Conservation (phyloP, 148 eudicot genomes). For the Suaeda aralocaspica region DNA sequence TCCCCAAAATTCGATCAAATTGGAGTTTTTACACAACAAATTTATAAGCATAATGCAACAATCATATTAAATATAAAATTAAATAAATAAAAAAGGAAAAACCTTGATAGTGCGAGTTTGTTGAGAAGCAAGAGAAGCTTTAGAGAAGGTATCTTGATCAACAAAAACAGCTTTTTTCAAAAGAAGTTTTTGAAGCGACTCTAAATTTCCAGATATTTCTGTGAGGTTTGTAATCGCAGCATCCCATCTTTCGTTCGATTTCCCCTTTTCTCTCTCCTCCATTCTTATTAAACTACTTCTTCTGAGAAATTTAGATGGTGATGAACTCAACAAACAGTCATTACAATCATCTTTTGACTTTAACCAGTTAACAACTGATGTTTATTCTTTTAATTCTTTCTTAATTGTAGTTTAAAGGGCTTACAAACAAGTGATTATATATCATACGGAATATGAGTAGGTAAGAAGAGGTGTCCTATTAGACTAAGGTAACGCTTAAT, state of each 20-base stretch:
- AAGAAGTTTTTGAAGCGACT: conserved; percentile 71
- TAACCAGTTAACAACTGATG: too few relatives aligned
- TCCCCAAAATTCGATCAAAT: neutral
- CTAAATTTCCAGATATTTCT: conserved; percentile 67
- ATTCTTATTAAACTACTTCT: conserved; percentile 12
- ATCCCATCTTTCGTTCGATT: conserved; percentile 74
- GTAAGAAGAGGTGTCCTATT: too few relatives aligned
- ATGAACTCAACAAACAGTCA: conserved; percentile 12
- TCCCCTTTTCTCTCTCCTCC: conserved; percentile 42
- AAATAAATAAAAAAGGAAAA: neutral
- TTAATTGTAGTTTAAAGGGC: too few relatives aligned
- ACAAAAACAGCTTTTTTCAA: conserved; percentile 78
- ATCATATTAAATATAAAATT: neutral
- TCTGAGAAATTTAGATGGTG: conserved; percentile 3
- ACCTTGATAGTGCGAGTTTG: conserved; percentile 96
- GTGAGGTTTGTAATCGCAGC: conserved; percentile 67
- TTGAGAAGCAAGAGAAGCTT: conserved; percentile 73
- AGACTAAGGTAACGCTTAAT: too few relatives aligned
- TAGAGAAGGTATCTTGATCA: conserved; percentile 69
- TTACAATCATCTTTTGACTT: neutral
- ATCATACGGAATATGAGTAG: too few relatives aligned
- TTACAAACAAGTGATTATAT: too few relatives aligned
- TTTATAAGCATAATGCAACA: neutral
- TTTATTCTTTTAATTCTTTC: too few relatives aligned
- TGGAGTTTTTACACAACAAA: neutral